Conservation (phyloP, 2,329 filamentous ascomycete genomes). For the Pyricularia sp. region DNA sequence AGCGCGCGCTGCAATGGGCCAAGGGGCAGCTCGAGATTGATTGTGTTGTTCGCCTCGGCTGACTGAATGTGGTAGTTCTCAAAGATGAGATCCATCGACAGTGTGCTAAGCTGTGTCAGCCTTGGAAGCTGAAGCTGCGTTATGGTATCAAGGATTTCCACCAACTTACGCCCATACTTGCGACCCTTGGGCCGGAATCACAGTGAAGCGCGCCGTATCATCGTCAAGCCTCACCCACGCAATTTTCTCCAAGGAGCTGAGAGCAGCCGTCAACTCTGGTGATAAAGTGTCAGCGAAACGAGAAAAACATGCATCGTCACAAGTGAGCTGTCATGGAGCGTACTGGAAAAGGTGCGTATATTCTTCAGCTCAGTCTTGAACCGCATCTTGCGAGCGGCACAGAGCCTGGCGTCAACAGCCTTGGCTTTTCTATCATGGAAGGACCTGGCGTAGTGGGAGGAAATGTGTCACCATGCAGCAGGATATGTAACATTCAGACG, state of each 20-base stretch:
- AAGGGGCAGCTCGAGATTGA: conserved; percentile 94
- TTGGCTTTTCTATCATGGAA: neutral
- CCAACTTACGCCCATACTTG: conserved; percentile 82
- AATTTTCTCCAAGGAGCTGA: conserved; percentile 66
- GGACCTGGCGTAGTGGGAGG: neutral
- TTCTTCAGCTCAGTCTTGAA: conserved; percentile 60
- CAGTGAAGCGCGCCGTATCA: conserved; percentile 83
- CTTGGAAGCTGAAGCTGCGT: neutral
- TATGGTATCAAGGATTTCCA: neutral
- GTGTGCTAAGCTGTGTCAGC: conserved; percentile 29
- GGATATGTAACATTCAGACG: neutral
- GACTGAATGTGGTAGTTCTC: conserved; percentile 79
- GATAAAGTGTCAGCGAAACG: neutral
- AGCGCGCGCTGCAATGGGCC: conserved; percentile 82
- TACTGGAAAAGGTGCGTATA: conserved; percentile 57
- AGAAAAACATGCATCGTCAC: neutral
- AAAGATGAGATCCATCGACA: conserved; percentile 76
- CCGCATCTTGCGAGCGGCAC: conserved; percentile 38
- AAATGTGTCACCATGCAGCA: neutral
- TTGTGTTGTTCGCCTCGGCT: conserved; percentile 71
- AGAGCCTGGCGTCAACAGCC: neutral
- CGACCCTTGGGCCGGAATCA: conserved; percentile 87
- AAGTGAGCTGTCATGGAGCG: neutral
- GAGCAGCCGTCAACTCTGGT: conserved; percentile 52
- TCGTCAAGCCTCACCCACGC: conserved; percentile 87